phyloP scores from a whole-genome alignment of 441 rosid species.

The Oxalis stricta region DNA sequence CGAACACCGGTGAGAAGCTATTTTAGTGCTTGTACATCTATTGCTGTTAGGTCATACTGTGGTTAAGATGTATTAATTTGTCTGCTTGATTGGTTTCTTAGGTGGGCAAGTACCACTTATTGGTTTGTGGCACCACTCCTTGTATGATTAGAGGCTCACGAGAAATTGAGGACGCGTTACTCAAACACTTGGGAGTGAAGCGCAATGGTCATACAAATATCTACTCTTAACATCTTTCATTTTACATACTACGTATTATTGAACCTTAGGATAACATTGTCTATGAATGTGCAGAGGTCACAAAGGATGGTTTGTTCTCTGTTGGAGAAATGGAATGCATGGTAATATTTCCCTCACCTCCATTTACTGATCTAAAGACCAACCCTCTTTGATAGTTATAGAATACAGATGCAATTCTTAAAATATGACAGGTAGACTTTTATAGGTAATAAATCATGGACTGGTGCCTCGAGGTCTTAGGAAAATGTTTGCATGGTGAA shows the following conservation, averaged over 20 bases:
- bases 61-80: slow-evolving; percentile 7
- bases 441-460: too few species aligned
- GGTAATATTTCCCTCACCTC: slow-evolving; percentile 29
- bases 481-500: too few species aligned
- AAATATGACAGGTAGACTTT: neutral
- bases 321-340: slow-evolving; percentile 99
- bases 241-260: slow-evolving; percentile 6
- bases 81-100: slow-evolving; percentile 22
- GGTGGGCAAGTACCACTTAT: slow-evolving; percentile 94
- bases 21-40: slow-evolving; percentile 4
- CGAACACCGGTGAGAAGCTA: slow-evolving; percentile 53
- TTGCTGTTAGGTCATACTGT: slow-evolving; percentile 1
- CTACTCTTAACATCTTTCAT: slow-evolving; percentile 1
- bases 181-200: slow-evolving; percentile 92
- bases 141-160: slow-evolving; percentile 96
- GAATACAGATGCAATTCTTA: neutral
- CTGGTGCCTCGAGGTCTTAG: too few species aligned
- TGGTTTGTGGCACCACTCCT: slow-evolving; percentile 99
- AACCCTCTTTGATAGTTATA: too few species aligned
- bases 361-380: slow-evolving; percentile 1
- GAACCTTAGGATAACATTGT: neutral
- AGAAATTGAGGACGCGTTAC: slow-evolving; percentile 72
- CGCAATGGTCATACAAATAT: slow-evolving; percentile 61
- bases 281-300: slow-evolving; percentile 55
- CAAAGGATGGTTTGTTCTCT: slow-evolving; percentile 96